phyloP scores from a whole-genome alignment of 2,329 filamentous ascomycete species.

The Sclerotiophoma versabilis region DNA sequence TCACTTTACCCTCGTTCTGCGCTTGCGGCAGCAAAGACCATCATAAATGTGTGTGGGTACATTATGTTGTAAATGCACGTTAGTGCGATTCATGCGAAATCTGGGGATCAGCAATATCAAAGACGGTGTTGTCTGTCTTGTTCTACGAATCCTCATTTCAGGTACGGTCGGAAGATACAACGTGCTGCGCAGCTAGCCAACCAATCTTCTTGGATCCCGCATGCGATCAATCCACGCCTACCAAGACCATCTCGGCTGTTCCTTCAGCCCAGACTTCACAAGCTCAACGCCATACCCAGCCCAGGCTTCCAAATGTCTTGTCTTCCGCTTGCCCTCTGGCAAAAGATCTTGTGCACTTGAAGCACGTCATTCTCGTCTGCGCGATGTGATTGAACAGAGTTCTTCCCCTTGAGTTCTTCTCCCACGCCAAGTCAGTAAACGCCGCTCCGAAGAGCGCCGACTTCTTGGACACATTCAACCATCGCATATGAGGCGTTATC shows the following conservation, averaged over 20 bases:
- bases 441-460: conserved; percentile 22
- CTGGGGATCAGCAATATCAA: not conserved
- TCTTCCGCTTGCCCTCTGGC: conserved; percentile 19
- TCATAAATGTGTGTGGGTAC: not conserved
- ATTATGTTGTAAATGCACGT: not conserved
- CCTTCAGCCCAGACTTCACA: conserved; percentile 38
- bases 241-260: conserved; percentile 23
- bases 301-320: conserved; percentile 33
- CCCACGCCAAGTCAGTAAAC: conserved; percentile 32
- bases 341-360: conserved; percentile 21
- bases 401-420: conserved; percentile 9
- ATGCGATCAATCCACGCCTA: conserved; percentile 25
- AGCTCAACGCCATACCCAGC: conserved; percentile 33
- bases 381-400: conserved; percentile 31
- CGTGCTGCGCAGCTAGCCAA: conserved; percentile 14
- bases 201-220: conserved; percentile 12
- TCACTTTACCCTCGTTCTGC: conserved; percentile 1
- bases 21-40: conserved; percentile 5
- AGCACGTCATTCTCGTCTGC: conserved; percentile 29
- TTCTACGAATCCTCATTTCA: not conserved
- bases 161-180: conserved; percentile 5
- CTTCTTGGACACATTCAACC: conserved; percentile 22
- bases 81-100: not conserved
- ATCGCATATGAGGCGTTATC: conserved; percentile 26
- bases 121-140: not conserved